phyloP scores from a whole-genome alignment of 164 flowering plant genomes.

The Hamamelis virginiana region DNA sequence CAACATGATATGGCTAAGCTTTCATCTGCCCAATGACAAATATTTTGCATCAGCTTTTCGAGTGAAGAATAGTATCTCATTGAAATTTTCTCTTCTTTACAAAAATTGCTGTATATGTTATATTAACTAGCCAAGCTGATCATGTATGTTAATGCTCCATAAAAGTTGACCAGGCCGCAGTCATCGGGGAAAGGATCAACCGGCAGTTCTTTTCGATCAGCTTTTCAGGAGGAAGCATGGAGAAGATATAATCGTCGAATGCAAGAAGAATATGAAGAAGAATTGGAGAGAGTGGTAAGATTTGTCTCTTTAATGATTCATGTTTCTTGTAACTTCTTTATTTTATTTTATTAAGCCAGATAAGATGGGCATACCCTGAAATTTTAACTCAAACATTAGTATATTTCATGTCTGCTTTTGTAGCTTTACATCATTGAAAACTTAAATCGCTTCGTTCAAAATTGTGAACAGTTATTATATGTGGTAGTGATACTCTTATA shows the following conservation, averaged over 20 bases:
- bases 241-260: slow-evolving; percentile 74
- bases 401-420: no score
- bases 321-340: no score
- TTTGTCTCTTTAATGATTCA: neutral
- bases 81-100: neutral
- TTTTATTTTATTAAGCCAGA: no score
- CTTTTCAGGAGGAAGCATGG: slow-evolving; percentile 85
- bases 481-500: no score
- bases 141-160: slow-evolving; percentile 7
- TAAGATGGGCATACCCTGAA: no score
- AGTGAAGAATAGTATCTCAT: neutral
- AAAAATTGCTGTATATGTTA: neutral
- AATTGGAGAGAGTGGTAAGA: slow-evolving; percentile 98
- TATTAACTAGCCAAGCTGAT: slow-evolving; percentile 12
- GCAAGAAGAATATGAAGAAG: slow-evolving; percentile 96
- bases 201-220: slow-evolving; percentile 56
- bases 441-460: no score
- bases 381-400: no score
- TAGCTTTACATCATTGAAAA: no score
- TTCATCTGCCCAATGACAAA: neutral
- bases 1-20: neutral
- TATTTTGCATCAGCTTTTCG: neutral
- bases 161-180: slow-evolving; percentile 57
- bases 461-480: no score
- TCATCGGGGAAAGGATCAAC: slow-evolving; percentile 48